Evolutionary conservation across 805 yeast species (phyloP).

Genomic region (Starmera amethionina): DNA sequence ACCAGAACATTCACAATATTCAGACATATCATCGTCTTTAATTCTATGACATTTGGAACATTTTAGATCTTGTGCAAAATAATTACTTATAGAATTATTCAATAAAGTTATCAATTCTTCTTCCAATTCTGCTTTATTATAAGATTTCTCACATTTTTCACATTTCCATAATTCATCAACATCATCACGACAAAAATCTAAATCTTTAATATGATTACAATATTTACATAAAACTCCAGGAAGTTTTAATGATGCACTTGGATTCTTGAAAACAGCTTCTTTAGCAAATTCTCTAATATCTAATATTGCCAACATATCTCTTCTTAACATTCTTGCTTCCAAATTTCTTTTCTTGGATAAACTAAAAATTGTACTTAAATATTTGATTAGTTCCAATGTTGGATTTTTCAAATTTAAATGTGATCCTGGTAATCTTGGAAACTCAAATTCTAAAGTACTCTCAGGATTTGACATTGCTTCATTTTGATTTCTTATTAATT

Average conservation of each 20-base stretch:
- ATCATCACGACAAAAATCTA: constrained; percentile 74
- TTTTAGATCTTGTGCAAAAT: constrained; percentile 68
- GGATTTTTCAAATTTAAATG: constrained; percentile 54
- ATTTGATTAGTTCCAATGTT: constrained; percentile 69
- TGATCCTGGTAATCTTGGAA: constrained; percentile 74
- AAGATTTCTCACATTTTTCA: constrained; percentile 50
- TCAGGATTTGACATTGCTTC: constrained; percentile 64
- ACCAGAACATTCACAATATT: constrained; percentile 85
- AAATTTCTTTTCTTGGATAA: constrained; percentile 54
- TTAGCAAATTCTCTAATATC: constrained; percentile 80
- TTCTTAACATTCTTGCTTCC: constrained; percentile 68
- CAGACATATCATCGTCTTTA: constrained; percentile 58
- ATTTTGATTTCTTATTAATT: constrained; percentile 57
- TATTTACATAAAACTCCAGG: constrained; percentile 68
- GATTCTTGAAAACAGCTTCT: constrained; percentile 64
- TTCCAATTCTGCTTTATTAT: constrained; percentile 64
- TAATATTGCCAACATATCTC: constrained; percentile 60
- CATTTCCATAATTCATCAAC: constrained; percentile 45
- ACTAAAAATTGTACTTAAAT: constrained; percentile 59
- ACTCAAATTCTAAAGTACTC: constrained; percentile 52
- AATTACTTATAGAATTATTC: constrained; percentile 44
- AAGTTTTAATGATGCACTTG: constrained; percentile 58
- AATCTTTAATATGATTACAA: constrained; percentile 64
- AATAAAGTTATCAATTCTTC: constrained; percentile 67
- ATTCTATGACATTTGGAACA: constrained; percentile 71